Evolutionary conservation across 208 protist genomes (phyloP).

Genomic region (Borovskyia barvae): DNA sequence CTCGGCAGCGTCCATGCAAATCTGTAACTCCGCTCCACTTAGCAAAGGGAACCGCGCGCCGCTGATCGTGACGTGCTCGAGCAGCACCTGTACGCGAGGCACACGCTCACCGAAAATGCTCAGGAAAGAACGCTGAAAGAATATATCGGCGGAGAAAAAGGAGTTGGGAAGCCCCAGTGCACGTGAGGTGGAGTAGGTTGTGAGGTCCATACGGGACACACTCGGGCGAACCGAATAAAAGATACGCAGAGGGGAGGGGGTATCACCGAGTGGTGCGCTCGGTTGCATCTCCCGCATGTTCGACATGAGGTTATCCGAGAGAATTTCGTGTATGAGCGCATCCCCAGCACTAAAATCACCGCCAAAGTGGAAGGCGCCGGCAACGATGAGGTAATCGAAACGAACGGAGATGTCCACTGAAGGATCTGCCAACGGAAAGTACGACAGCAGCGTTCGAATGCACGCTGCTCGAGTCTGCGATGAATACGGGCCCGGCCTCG

Average conservation of each 20-base stretch:
- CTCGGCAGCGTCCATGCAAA: constrained; percentile 48
- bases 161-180: constrained; percentile 48
- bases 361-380: constrained; percentile 61
- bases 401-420: constrained; percentile 51
- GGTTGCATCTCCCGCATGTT: constrained; percentile 59
- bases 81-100: constrained; percentile 49
- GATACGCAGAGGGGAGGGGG: constrained; percentile 47
- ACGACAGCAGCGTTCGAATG: constrained; percentile 53
- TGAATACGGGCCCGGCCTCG: constrained; percentile 21
- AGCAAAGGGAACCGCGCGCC: constrained; percentile 33
- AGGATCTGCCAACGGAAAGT: constrained; percentile 51
- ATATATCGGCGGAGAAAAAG: constrained; percentile 62
- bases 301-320: constrained; percentile 54
- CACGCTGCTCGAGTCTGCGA: constrained; percentile 27
- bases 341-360: constrained; percentile 52
- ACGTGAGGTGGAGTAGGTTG: constrained; percentile 59
- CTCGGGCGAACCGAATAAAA: constrained; percentile 44
- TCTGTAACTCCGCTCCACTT: constrained; percentile 30
- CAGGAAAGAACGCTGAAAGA: constrained; percentile 60
- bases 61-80: constrained; percentile 37
- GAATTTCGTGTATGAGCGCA: constrained; percentile 53
- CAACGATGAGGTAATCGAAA: constrained; percentile 78
- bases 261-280: constrained; percentile 29
- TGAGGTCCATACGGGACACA: constrained; percentile 54
- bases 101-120: constrained; percentile 55